Conservation (phyloP, 2,329 filamentous ascomycete genomes). For the Cadophora malorum region DNA sequence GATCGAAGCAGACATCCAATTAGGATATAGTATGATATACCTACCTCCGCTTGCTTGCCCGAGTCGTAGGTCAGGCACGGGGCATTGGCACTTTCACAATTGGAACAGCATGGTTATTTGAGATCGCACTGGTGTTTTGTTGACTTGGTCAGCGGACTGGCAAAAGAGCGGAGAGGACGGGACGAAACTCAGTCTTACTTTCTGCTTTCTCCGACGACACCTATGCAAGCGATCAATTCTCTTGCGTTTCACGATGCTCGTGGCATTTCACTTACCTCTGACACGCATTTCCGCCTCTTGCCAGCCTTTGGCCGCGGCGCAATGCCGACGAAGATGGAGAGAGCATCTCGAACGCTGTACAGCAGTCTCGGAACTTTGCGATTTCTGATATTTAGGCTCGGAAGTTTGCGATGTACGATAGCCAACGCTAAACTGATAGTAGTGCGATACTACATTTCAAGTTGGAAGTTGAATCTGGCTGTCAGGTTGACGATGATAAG, state of each 20-base stretch:
- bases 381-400: not conserved
- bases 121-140: slow-evolving; percentile 36
- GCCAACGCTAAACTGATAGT: too few relatives aligned
- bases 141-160: slow-evolving; percentile 12
- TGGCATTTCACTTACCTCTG: slow-evolving; percentile 18
- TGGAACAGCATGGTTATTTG: slow-evolving; percentile 39
- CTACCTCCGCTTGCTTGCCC: slow-evolving; percentile 36
- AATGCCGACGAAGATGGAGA: slow-evolving; percentile 2
- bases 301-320: slow-evolving; percentile 14
- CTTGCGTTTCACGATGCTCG: not conserved
- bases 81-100: slow-evolving; percentile 33
- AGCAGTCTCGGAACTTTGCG: not conserved
- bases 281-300: slow-evolving; percentile 21
- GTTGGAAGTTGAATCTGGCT: too few relatives aligned
- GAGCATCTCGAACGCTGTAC: not conserved
- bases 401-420: too few relatives aligned
- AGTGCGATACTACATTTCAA: too few relatives aligned
- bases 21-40: not conserved
- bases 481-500: too few relatives aligned
- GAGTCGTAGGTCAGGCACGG: slow-evolving; percentile 39
- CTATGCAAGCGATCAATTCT: slow-evolving; percentile 21
- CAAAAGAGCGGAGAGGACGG: too few relatives aligned
- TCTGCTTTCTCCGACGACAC: slow-evolving; percentile 32
- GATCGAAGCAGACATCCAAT: not conserved
- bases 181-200: slow-evolving; percentile 21